A percentile compares a stretch with the other conserved stretches of the same genome.
Conservation (phyloP, 495 filamentous ascomycete genomes). For the Lophium mytilinum region DNA sequence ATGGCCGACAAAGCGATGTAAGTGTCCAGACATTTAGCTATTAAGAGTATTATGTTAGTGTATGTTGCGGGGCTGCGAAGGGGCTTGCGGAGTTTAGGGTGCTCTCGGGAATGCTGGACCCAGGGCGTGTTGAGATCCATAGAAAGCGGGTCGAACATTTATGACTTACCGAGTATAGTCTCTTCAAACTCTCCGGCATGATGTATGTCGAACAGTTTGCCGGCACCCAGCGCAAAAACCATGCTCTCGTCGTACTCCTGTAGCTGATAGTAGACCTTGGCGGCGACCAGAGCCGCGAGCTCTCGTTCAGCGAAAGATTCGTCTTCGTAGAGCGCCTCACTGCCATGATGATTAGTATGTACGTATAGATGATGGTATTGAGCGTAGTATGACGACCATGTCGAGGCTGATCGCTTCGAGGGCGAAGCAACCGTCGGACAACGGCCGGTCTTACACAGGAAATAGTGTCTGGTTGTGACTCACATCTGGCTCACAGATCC, state of each 20-base stretch:
- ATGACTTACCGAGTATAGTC: constrained; percentile 73
- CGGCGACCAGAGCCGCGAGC: constrained; percentile 86
- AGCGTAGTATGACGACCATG: too few species aligned
- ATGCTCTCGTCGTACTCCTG: constrained; percentile 99
- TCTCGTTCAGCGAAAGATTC: constrained; percentile 88
- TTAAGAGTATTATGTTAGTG: background rate
- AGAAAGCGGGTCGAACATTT: background rate
- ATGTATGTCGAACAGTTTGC: constrained; percentile 89
- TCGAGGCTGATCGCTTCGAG: background rate
- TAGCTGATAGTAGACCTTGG: constrained; percentile 98
- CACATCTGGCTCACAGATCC: constrained; percentile 88
- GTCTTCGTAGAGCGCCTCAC: constrained; percentile 96
- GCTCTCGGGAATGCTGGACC: too few species aligned
- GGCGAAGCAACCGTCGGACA: background rate
- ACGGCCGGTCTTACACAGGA: background rate
- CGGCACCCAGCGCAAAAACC: constrained; percentile 92
- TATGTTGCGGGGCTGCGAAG: background rate
- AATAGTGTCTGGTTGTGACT: constrained; percentile 30
- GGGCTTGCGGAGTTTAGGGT: too few species aligned
- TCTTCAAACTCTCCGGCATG: constrained; percentile 93
- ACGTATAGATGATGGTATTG: background rate
- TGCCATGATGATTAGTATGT: constrained; percentile 33
- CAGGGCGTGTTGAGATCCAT: too few species aligned
- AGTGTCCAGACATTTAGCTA: constrained; percentile 91
- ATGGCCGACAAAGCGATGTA: constrained; percentile 81